Percentiles rank a stretch among this genome's conserved stretches.
These are phyloP conservation scores for Pseudonectria foliicola DNA, from an alignment of 2,329 filamentous ascomycete species.

Conservation along the genomic window DNA sequence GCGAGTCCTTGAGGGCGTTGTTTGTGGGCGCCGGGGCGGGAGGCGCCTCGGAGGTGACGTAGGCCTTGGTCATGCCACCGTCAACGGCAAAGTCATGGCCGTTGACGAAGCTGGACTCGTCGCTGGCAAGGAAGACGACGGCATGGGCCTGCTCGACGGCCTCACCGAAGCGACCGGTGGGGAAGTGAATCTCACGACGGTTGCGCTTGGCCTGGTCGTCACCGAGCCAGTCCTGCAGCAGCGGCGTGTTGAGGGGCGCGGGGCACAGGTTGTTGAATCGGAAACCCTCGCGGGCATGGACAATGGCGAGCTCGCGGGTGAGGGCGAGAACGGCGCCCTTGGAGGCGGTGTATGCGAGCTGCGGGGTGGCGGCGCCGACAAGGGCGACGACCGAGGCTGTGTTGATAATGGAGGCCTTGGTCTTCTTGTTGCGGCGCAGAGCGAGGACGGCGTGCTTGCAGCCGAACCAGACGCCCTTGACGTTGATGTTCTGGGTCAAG, in stretches of 20 bases:
- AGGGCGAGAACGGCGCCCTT: conserved; percentile 89
- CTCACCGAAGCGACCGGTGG: conserved; percentile 80
- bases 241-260: conserved; percentile 83
- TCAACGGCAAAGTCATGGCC: conserved; percentile 92
- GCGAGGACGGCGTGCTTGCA: conserved; percentile 85
- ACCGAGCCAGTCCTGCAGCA: conserved; percentile 89
- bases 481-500: conserved; percentile 86
- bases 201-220: conserved; percentile 75
- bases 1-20: conserved; percentile 47
- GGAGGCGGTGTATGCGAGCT: conserved; percentile 87
- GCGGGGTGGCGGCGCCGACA: conserved; percentile 79
- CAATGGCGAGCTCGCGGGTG: conserved; percentile 84
- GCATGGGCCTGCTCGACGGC: conserved; percentile 90
- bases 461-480: conserved; percentile 97
- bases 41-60: conserved; percentile 62
- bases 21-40: conserved; percentile 48
- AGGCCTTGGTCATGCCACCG: conserved; percentile 91
- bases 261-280: conserved; percentile 89
- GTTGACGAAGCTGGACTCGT: conserved; percentile 86
- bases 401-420: conserved; percentile 78
- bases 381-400: conserved; percentile 84
- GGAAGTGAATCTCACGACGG: conserved; percentile 84
- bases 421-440: conserved; percentile 74
- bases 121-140: conserved; percentile 78
- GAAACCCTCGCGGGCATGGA: conserved; percentile 82